phyloP scores from a whole-genome alignment of 2,329 filamentous ascomycete species.

The Pseudocercospora macadamiae region DNA sequence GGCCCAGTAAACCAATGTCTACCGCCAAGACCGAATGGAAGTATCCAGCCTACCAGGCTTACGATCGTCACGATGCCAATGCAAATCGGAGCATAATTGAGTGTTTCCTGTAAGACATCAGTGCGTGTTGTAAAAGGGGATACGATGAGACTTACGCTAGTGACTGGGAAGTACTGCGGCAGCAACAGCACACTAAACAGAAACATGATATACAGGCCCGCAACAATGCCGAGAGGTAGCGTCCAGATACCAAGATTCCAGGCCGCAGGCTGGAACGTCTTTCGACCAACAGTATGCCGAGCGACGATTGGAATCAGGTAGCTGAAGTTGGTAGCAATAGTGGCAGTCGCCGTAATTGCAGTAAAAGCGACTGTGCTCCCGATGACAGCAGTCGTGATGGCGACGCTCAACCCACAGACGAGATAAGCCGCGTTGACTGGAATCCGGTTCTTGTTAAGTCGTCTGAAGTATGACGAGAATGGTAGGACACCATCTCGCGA shows the following conservation, averaged over 20 bases:
- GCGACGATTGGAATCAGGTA: constrained; percentile 47
- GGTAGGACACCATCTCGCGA: constrained; percentile 46
- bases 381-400: constrained; percentile 43
- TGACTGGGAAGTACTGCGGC: constrained; percentile 45
- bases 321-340: constrained; percentile 44
- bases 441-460: constrained; percentile 39
- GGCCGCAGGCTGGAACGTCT: constrained; percentile 39
- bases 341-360: constrained; percentile 45
- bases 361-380: constrained; percentile 43
- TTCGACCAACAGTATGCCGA: constrained; percentile 43
- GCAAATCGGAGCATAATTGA: constrained; percentile 47
- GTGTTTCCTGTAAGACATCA: constrained; percentile 28
- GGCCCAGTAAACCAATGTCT: constrained; percentile 44
- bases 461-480: constrained; percentile 40
- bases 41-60: constrained; percentile 42
- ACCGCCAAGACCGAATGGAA: constrained; percentile 41
- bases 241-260: constrained; percentile 42
- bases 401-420: constrained; percentile 38
- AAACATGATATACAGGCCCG: constrained; percentile 42
- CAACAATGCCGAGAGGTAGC: constrained; percentile 34
- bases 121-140: background rate
- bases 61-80: constrained; percentile 44
- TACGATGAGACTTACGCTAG: constrained; percentile 27
- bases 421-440: constrained; percentile 43
- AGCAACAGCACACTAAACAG: constrained; percentile 43